These are phyloP conservation scores for Fagopyrum esculentum DNA, from an alignment of 148 eudicot genomes.

Conservation along the genomic window DNA sequence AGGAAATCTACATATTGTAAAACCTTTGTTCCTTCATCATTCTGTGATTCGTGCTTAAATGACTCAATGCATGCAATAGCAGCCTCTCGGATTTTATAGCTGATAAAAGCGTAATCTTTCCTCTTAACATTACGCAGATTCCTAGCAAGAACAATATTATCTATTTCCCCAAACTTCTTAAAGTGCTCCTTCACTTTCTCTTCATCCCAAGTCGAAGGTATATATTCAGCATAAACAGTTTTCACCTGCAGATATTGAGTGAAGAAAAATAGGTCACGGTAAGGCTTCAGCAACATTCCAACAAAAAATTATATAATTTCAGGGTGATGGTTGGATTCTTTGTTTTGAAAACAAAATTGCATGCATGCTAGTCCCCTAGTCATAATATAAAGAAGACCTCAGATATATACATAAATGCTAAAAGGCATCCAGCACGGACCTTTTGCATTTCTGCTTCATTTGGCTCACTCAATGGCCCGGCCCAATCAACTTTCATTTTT, in stretches of 20 bases:
- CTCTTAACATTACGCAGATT: conserved; percentile 40
- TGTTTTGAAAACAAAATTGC: background rate
- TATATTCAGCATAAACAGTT: conserved; percentile 60
- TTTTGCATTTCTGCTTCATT: conserved; percentile 51
- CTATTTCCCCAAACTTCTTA: conserved; percentile 58
- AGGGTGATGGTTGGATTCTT: too few species aligned
- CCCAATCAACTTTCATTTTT: conserved; percentile 58
- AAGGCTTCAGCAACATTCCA: background rate
- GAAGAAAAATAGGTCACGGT: conserved; percentile 13
- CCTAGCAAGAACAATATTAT: conserved; percentile 52
- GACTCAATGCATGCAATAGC: conserved; percentile 59
- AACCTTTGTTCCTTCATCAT: conserved; percentile 41
- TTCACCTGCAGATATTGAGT: conserved; percentile 31
- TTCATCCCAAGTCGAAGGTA: conserved; percentile 61
- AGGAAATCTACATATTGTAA: background rate
- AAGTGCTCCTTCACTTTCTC: conserved; percentile 43
- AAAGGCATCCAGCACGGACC: conserved; percentile 27
- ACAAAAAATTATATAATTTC: background rate
- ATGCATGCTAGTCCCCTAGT: background rate
- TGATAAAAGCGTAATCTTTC: conserved; percentile 62
- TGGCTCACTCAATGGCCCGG: conserved; percentile 50
- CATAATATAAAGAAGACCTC: background rate
- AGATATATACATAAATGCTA: background rate
- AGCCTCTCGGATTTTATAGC: conserved; percentile 49
- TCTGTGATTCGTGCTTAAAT: conserved; percentile 22